Conservation (phyloP, 768 basidiomycete species). For the Zangia roseola region DNA sequence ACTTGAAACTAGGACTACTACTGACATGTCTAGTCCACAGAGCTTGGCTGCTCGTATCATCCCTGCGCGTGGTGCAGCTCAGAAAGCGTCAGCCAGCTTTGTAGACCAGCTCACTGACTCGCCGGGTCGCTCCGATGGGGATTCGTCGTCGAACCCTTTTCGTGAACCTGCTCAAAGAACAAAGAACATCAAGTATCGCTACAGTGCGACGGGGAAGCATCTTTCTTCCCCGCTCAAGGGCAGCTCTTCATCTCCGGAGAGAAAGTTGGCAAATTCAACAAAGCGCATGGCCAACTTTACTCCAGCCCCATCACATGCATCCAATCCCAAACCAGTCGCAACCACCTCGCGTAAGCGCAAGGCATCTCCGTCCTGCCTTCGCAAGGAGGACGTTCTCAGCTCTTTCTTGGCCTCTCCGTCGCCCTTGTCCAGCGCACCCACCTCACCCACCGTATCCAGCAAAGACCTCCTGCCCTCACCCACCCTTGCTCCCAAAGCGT, state of each 20-base stretch:
- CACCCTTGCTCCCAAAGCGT: neutral
- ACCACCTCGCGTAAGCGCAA: conserved; percentile 31
- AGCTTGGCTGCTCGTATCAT: conserved; percentile 13
- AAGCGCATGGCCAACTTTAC: conserved; percentile 7
- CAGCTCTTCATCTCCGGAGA: conserved; percentile 32
- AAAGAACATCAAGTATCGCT: conserved; percentile 33
- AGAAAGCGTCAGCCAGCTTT: conserved; percentile 33
- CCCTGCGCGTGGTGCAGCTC: conserved; percentile 35
- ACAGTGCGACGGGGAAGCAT: conserved; percentile 32
- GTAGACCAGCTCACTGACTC: conserved; percentile 33
- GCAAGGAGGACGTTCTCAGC: conserved; percentile 7
- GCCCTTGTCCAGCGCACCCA: conserved; percentile 27
- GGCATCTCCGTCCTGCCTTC: conserved; percentile 9
- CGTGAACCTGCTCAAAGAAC: conserved; percentile 22
- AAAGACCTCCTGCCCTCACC: conserved; percentile 22
- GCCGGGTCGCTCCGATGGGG: conserved; percentile 24
- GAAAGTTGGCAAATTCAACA: conserved; percentile 12
- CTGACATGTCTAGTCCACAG: conserved; percentile 16
- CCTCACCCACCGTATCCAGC: conserved; percentile 9
- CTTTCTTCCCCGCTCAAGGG: conserved; percentile 34
- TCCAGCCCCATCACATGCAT: conserved; percentile 10
- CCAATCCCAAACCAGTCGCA: conserved; percentile 13
- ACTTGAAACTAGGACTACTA: neutral
- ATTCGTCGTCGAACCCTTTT: conserved; percentile 22
- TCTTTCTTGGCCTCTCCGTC: conserved; percentile 21